Percentiles rank a stretch among this genome's conserved stretches.
These are phyloP conservation scores for Monosporascus sp. DNA, from an alignment of 2,329 filamentous ascomycete genomes.

Conservation along the genomic window DNA sequence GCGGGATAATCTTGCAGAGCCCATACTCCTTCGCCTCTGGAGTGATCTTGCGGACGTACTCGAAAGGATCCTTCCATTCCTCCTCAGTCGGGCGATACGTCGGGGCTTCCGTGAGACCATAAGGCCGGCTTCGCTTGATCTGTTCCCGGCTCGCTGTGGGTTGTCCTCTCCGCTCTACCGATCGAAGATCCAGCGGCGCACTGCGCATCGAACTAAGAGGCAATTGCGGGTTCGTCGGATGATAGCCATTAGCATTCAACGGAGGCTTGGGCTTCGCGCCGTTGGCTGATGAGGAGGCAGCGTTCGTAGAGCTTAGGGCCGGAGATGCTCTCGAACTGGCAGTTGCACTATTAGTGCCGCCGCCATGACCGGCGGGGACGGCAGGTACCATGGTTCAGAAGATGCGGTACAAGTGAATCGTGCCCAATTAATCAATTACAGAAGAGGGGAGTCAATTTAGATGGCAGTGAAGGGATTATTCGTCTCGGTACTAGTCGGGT, in stretches of 20 bases:
- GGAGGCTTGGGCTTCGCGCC: constrained; percentile 44
- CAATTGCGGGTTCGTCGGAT: constrained; percentile 43
- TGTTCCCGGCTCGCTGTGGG: constrained; percentile 70
- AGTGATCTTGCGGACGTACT: constrained; percentile 87
- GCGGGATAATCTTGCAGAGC: constrained; percentile 92
- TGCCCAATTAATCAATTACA: not conserved
- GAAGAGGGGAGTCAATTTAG: not conserved
- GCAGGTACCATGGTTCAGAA: constrained; percentile 33
- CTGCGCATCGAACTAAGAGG: constrained; percentile 53
- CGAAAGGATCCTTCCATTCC: constrained; percentile 90
- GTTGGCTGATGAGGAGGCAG: constrained; percentile 25
- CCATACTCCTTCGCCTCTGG: constrained; percentile 83
- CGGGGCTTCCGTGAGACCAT: constrained; percentile 83
- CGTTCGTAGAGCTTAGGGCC: constrained; percentile 31
- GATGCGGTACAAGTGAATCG: not conserved
- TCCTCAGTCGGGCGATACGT: constrained; percentile 87
- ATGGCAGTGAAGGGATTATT: not conserved
- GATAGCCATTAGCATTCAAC: constrained; percentile 48
- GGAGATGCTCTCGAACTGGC: constrained; percentile 49
- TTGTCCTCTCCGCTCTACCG: constrained; percentile 86
- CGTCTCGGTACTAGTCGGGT: not conserved
- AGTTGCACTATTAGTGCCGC: constrained; percentile 37
- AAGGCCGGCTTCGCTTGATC: constrained; percentile 71
- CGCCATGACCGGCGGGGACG: constrained; percentile 32
- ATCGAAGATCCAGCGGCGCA: constrained; percentile 71